Base-by-base conservation (phyloP, 352 stramenopile species). In the Phytophthora pisi region DNA sequence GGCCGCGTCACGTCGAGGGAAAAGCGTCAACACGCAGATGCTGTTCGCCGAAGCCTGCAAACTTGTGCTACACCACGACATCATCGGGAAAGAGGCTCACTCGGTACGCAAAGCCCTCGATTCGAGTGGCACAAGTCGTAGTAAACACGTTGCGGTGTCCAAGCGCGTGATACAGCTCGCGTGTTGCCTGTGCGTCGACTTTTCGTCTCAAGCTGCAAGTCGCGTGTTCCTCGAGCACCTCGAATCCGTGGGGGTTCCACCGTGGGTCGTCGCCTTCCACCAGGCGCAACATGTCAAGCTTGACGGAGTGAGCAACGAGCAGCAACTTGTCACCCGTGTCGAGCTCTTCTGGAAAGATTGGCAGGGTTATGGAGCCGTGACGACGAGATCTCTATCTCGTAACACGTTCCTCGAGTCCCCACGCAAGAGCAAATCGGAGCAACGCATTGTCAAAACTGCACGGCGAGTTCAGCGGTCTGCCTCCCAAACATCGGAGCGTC, bases 151-250 rank as follows among this genome's bases (percentile, higher is more conserved):
- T 23, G 67, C 67, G 5, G 61, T 69, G 8, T 62, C 70, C 9
- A 85, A 82, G 36, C 74, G 77, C 13, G 26, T 77, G 1, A 63
- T 85, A 26, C 77, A 82, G 52, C 45, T 82, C 2, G 55, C 75
- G 9, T 84, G 74, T 47, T 84, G 70, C 38, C 18, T 84, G 16
- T 71, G 57, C 38, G 49, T 77, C 0, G 77, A 84, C 28, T 74
- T 66, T 38, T 61, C 66, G 5, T 63, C 74, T 16, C 65, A 75
- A 26, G 57, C 31, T 42, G 13, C 66, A 15, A 63, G 73, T 62
- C 47, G 52, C 1, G 63, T 55, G 0, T 73, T 82, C 36, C 40
- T 75, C 5, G 56, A 55, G 15, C 57, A 55, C 1, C 54, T 85
- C 1, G 51, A 69, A 45, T 28, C 50, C 0, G 63, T 64, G 3